These are phyloP conservation scores for Arthrobotrys entomopaga DNA, from an alignment of 2,329 filamentous ascomycete genomes.

Conservation along the genomic window DNA sequence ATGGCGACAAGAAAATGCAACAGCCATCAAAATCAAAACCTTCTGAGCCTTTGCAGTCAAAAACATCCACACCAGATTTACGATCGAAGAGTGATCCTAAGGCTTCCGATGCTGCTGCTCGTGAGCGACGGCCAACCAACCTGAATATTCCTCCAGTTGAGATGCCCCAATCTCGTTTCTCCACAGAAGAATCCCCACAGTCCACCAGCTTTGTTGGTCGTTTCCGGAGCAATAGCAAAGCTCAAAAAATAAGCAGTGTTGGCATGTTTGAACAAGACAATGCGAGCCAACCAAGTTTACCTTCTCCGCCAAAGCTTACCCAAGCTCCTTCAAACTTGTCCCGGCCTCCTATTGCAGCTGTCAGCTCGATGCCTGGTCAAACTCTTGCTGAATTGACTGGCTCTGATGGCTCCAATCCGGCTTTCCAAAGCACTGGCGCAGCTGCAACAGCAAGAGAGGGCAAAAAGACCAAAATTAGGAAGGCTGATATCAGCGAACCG, in stretches of 20 bases:
- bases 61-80: constrained; percentile 11
- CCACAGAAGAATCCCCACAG: constrained; percentile 47
- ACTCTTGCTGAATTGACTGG: constrained; percentile 46
- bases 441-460: constrained; percentile 21
- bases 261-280: constrained; percentile 48
- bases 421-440: constrained; percentile 37
- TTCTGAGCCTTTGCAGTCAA: constrained; percentile 16
- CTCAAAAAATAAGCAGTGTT: constrained; percentile 39
- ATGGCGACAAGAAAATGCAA: constrained; percentile 34
- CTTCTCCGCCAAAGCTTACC: constrained; percentile 33
- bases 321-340: constrained; percentile 28
- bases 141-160: constrained; percentile 34
- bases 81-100: constrained; percentile 22
- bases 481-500: constrained; percentile 47
- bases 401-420: constrained; percentile 37
- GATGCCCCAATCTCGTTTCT: constrained; percentile 32
- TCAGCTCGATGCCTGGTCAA: constrained; percentile 14
- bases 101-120: not conserved
- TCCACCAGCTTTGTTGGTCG: constrained; percentile 37
- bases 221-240: constrained; percentile 50
- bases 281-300: constrained; percentile 21
- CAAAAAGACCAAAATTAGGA: constrained; percentile 38
- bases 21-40: constrained; percentile 14
- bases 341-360: constrained; percentile 27
- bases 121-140: constrained; percentile 35